These are phyloP conservation scores for Chaetothyriales sp. DNA, from an alignment of 2,329 filamentous ascomycete species.

Conservation along the genomic window DNA sequence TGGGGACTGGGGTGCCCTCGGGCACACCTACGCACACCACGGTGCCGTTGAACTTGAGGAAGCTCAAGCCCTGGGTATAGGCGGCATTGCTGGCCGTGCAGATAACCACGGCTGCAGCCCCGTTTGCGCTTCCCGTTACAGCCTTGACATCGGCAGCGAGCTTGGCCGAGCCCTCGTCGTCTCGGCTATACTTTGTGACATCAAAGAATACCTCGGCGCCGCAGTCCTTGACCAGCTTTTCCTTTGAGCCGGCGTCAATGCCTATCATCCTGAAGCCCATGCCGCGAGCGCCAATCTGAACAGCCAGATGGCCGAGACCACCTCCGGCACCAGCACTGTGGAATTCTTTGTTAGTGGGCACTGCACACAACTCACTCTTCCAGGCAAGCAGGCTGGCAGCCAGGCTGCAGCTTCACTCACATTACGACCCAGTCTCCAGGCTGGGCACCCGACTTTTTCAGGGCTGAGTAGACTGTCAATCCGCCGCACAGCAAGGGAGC, in stretches of 20 bases:
- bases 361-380: slow-evolving; percentile 42
- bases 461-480: slow-evolving; percentile 49
- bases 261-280: slow-evolving; percentile 52
- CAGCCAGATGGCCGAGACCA: slow-evolving; percentile 48
- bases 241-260: slow-evolving; percentile 49
- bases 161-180: slow-evolving; percentile 32
- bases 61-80: slow-evolving; percentile 34
- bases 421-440: slow-evolving; percentile 48
- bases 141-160: slow-evolving; percentile 41
- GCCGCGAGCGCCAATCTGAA: slow-evolving; percentile 44
- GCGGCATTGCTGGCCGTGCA: slow-evolving; percentile 36
- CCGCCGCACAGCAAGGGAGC: slow-evolving; percentile 55
- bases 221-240: slow-evolving; percentile 40
- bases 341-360: slow-evolving; percentile 22
- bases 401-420: background rate
- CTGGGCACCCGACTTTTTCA: slow-evolving; percentile 45
- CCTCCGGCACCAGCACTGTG: slow-evolving; percentile 47
- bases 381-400: slow-evolving; percentile 8
- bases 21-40: slow-evolving; percentile 40
- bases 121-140: slow-evolving; percentile 39
- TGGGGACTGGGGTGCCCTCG: slow-evolving; percentile 30
- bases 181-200: slow-evolving; percentile 35
- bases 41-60: slow-evolving; percentile 36
- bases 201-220: slow-evolving; percentile 54
- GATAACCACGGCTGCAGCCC: slow-evolving; percentile 47